Percentiles rank a stretch among this genome's conserved stretches.
Conservation (phyloP, 2,329 filamentous ascomycete genomes). For the Emmonsiellopsis sp. region DNA sequence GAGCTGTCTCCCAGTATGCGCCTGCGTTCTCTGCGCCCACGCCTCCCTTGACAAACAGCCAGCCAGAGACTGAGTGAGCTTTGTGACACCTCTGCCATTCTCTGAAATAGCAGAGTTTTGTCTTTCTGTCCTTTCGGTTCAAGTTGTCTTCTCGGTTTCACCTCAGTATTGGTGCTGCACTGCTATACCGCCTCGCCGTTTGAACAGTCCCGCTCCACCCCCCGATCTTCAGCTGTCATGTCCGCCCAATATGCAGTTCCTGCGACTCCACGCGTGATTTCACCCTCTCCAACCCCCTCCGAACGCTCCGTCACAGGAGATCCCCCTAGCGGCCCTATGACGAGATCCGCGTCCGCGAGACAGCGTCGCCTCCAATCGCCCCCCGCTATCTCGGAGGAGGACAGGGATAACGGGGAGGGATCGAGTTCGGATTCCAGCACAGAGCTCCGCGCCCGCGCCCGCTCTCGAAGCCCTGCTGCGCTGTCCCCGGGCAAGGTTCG, state of each 20-base stretch:
- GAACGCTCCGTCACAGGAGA: constrained; percentile 42
- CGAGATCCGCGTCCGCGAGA: constrained; percentile 58
- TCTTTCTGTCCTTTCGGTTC: neutral
- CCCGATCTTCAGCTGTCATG: constrained; percentile 31
- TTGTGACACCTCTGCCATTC: neutral
- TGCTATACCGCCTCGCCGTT: too few species aligned
- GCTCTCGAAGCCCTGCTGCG: constrained; percentile 60
- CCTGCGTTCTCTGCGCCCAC: neutral
- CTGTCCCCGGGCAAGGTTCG: constrained; percentile 27
- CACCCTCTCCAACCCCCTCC: constrained; percentile 68
- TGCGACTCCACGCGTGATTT: constrained; percentile 77
- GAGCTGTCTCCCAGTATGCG: neutral
- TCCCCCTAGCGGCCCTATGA: constrained; percentile 64
- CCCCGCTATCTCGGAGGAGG: constrained; percentile 51
- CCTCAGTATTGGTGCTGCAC: neutral
- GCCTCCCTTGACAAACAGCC: neutral
- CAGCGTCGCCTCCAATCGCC: constrained; percentile 48
- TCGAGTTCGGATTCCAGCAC: constrained; percentile 44
- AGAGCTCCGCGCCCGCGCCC: constrained; percentile 54
- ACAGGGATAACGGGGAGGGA: constrained; percentile 43
- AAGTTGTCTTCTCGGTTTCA: neutral
- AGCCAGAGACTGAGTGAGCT: neutral
- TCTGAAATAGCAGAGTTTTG: neutral
- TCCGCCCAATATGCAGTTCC: constrained; percentile 53
- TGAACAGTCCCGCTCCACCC: neutral